Evolutionary conservation across 2,329 filamentous ascomycete genomes (phyloP), one percentile per base, ranked within the genome.

Genomic region (Huntiella savannae): DNA sequence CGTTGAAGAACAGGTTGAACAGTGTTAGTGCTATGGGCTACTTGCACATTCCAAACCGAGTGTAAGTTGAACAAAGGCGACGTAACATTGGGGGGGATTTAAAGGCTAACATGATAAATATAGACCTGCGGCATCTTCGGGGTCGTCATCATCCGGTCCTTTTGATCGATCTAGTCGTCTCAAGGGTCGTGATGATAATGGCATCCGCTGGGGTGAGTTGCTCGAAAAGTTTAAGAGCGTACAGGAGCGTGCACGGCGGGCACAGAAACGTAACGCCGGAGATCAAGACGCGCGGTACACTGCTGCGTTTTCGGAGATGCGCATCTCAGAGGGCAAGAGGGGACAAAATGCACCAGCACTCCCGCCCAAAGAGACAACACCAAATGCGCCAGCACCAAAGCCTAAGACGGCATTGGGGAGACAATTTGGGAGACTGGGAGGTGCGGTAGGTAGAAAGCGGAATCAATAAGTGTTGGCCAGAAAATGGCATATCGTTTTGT

Each of bases 1-100:
- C 91, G 2, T 69, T 98, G 48, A 96, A 95, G 60, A 98, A 98
- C 58, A 78, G 91, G 37, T 71, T 98, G 43, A 96, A 96, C 62
- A 94, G 84, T 61, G 91, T 98, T 54, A 93, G 84, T 65, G 87
- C 91, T 45, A 96, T 98, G 59, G 91, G 88, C 38, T 93, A 94
- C 60, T 67, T 98, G 51, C 88, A 96, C 58, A 80, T 82, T 53
- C 78, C 79, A 52, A 82, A 71, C 45, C 65, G 83, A 71, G 71
- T 74, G 83, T 91, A 78, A 63, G 78, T 77, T 49, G 47, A 45
- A 51, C 47, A 12, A 15, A 19, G 28, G 11, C 13, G 19, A 4
- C 11, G 7, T 8, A 17, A 32, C 8, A 32, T n/a, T 12, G 22
- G 8, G 8, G 1, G 22, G 22, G 22, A 28, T 3, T 8, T 3